These are phyloP conservation scores for Fusarium oligoseptatum DNA, from an alignment of 2,329 filamentous ascomycete genomes.

Conservation along the genomic window DNA sequence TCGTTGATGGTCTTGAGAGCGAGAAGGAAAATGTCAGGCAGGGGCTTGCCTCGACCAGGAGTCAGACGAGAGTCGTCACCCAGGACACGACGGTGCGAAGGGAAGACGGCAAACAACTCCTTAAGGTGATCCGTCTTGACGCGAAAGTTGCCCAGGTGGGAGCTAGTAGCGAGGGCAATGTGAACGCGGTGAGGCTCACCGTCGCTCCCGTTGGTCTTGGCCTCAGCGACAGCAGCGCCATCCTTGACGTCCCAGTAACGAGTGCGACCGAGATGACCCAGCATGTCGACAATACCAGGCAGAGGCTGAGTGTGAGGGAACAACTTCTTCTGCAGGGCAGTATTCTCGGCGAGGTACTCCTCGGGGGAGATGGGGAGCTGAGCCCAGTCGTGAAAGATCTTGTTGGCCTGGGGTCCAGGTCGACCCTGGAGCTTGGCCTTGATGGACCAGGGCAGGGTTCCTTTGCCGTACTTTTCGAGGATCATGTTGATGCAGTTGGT, in stretches of 20 bases:
- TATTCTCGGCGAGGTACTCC: conserved; percentile 73
- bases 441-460: conserved; percentile 88
- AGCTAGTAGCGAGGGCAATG: conserved; percentile 89
- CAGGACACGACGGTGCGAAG: conserved; percentile 77
- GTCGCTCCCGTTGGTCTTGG: conserved; percentile 30
- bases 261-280: conserved; percentile 70
- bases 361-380: conserved; percentile 81
- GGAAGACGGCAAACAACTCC: conserved; percentile 75
- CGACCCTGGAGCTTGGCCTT: conserved; percentile 85
- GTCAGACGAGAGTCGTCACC: conserved; percentile 87
- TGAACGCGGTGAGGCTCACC: conserved; percentile 66
- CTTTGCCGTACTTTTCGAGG: conserved; percentile 79
- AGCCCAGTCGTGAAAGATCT: conserved; percentile 81
- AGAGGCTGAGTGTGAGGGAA: conserved; percentile 84
- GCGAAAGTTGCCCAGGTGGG: conserved; percentile 77
- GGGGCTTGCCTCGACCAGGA: conserved; percentile 87
- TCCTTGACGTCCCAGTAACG: conserved; percentile 61
- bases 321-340: conserved; percentile 74
- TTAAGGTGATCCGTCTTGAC: conserved; percentile 78
- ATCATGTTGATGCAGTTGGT: conserved; percentile 86
- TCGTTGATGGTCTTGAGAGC: conserved; percentile 89
- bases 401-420: conserved; percentile 65
- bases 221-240: conserved; percentile 39
- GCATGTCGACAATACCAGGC: conserved; percentile 79
- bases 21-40: conserved; percentile 93